phyloP scores from a whole-genome alignment of 495 filamentous ascomycete genomes.

The Trichoderma orchidacearum region DNA sequence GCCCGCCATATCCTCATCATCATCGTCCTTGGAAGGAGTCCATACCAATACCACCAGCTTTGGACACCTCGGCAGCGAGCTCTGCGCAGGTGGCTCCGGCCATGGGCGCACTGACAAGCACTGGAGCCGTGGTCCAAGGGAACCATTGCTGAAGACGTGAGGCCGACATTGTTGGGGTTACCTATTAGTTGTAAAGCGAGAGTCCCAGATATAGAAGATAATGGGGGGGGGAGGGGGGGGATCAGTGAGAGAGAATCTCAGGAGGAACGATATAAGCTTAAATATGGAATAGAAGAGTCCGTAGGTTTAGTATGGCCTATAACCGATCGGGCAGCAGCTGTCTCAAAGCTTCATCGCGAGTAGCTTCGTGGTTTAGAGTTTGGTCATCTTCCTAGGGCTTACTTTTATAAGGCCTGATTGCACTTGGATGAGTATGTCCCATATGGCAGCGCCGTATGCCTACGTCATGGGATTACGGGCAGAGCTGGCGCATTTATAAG shows the following conservation, averaged over 20 bases:
- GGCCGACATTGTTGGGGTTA: background rate
- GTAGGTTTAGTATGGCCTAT: too few species aligned
- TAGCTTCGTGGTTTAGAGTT: background rate
- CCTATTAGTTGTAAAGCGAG: background rate
- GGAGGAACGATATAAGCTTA: background rate
- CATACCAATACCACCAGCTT: slow-evolving; percentile 52
- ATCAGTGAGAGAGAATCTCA: too few species aligned
- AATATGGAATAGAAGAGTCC: too few species aligned
- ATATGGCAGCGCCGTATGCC: too few species aligned
- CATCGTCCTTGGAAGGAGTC: background rate
- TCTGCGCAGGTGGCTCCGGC: slow-evolving; percentile 45
- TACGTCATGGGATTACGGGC: too few species aligned
- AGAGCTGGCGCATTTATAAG: too few species aligned
- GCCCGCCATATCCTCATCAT: background rate
- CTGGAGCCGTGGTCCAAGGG: slow-evolving; percentile 43
- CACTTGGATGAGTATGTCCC: too few species aligned
- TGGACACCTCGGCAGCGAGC: slow-evolving; percentile 50
- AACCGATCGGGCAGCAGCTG: too few species aligned
- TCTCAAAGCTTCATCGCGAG: too few species aligned
- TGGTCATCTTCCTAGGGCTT: background rate
- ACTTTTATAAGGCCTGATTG: too few species aligned
- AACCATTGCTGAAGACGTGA: slow-evolving; percentile 22
- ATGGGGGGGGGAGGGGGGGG: too few species aligned
- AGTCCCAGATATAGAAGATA: background rate
- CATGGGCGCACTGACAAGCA: slow-evolving; percentile 65